These are phyloP conservation scores for Verticillium tricorpus DNA, from an alignment of 2,329 filamentous ascomycete genomes.

Conservation along the genomic window DNA sequence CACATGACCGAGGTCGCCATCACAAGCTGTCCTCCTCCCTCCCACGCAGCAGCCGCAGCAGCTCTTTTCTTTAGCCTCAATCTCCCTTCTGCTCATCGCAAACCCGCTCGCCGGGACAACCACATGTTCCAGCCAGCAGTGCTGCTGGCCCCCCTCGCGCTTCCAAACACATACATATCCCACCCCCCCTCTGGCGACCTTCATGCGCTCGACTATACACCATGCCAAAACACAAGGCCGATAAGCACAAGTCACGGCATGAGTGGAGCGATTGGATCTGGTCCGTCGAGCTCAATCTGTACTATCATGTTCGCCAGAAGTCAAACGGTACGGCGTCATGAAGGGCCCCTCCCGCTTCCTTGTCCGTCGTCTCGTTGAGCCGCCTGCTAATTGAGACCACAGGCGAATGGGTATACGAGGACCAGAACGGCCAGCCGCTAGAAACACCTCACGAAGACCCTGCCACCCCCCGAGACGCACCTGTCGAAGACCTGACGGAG, in stretches of 20 bases:
- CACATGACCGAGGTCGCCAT: background rate
- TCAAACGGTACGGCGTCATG: conserved; percentile 18
- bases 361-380: background rate
- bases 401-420: conserved; percentile 21
- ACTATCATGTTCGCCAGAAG: conserved; percentile 23
- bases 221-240: conserved; percentile 19
- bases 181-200: background rate
- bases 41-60: background rate
- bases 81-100: background rate
- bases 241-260: conserved; percentile 19
- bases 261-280: conserved; percentile 24
- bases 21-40: background rate
- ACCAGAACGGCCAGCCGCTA: conserved; percentile 7
- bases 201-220: conserved; percentile 16
- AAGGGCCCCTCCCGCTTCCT: background rate
- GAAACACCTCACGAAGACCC: conserved; percentile 7
- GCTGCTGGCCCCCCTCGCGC: background rate
- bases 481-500: conserved; percentile 18
- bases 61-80: background rate
- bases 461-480: conserved; percentile 18
- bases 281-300: conserved; percentile 17
- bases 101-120: background rate
- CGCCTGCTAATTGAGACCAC: background rate
- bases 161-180: background rate
- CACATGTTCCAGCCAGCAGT: background rate